Evolutionary conservation across 176 grass and related monocot species (phyloP).

Genomic region (Rhynchospora pubera): DNA sequence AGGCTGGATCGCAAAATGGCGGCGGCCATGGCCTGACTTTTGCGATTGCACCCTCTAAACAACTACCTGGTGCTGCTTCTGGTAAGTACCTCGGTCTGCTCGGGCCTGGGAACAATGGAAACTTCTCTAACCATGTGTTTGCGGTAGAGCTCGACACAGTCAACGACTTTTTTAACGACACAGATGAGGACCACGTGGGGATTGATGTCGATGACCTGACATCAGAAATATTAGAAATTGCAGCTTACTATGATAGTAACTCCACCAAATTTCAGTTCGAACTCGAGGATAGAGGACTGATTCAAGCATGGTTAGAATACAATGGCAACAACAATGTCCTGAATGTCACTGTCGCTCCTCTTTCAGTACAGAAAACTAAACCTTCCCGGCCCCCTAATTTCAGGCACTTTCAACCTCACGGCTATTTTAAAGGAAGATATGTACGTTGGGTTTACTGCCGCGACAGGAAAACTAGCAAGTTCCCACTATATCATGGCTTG

Average conservation of each 20-base stretch:
- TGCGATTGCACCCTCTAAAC: constrained; percentile 8
- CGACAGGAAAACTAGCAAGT: constrained; percentile 25
- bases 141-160: constrained; percentile 27
- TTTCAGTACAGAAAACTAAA: background rate
- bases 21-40: constrained; percentile 24
- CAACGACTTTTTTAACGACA: background rate
- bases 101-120: background rate
- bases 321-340: constrained; percentile 14
- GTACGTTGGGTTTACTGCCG: constrained; percentile 34
- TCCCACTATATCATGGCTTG: constrained; percentile 40
- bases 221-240: constrained; percentile 15
- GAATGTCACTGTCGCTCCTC: constrained; percentile 29
- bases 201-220: constrained; percentile 30
- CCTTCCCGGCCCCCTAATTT: constrained; percentile 31
- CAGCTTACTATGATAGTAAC: constrained; percentile 14
- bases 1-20: background rate
- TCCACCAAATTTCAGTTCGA: background rate
- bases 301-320: constrained; percentile 46
- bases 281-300: constrained; percentile 20
- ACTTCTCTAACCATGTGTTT: constrained; percentile 35
- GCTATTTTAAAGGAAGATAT: constrained; percentile 29
- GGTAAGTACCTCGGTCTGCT: constrained; percentile 19
- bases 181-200: constrained; percentile 25
- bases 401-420: constrained; percentile 3
- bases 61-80: background rate